A percentile compares a stretch with the other conserved stretches of the same genome.
phyloP scores from a whole-genome alignment of 192 early-diverging fungal species.

The Coemansia aciculifera region DNA sequence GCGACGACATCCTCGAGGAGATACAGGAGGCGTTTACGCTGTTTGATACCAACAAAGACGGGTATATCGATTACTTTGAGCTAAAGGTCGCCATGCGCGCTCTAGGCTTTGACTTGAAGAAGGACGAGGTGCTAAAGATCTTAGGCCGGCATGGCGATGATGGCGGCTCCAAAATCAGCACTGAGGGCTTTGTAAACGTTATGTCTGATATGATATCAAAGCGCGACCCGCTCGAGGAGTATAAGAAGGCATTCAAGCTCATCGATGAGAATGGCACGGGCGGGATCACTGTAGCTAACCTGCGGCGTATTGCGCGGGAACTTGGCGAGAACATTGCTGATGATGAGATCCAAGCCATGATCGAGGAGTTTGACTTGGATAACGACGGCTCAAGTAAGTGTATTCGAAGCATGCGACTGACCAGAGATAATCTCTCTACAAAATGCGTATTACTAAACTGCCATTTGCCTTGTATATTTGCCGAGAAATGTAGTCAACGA shows the following conservation, averaged over 20 bases:
- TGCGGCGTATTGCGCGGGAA: conserved; percentile 75
- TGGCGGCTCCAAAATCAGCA: conserved; percentile 59
- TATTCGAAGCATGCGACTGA: neutral
- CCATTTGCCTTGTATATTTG: neutral
- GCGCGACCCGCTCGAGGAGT: conserved; percentile 80
- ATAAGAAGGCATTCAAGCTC: conserved; percentile 76
- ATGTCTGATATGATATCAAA: conserved; percentile 70
- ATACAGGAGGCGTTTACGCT: conserved; percentile 63
- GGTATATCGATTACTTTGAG: conserved; percentile 77
- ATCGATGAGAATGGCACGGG: conserved; percentile 72
- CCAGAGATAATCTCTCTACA: neutral
- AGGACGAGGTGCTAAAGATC: conserved; percentile 74
- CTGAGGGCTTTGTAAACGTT: conserved; percentile 69
- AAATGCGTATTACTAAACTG: conserved; percentile 1
- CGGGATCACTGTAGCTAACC: conserved; percentile 64
- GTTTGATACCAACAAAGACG: conserved; percentile 70
- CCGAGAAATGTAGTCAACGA: conserved; percentile 64
- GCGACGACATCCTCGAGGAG: conserved; percentile 70
- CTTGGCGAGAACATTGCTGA: conserved; percentile 79
- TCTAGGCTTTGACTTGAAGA: conserved; percentile 82
- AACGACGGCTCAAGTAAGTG: conserved; percentile 79
- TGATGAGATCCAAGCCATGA: conserved; percentile 84
- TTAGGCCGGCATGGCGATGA: conserved; percentile 62
- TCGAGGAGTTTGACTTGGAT: conserved; percentile 87
- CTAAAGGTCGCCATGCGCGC: conserved; percentile 85